A percentile compares a stretch with the other conserved stretches of the same genome.
Evolutionary conservation across 805 yeast species (phyloP).

Genomic region (Kuraishia molischiana): DNA sequence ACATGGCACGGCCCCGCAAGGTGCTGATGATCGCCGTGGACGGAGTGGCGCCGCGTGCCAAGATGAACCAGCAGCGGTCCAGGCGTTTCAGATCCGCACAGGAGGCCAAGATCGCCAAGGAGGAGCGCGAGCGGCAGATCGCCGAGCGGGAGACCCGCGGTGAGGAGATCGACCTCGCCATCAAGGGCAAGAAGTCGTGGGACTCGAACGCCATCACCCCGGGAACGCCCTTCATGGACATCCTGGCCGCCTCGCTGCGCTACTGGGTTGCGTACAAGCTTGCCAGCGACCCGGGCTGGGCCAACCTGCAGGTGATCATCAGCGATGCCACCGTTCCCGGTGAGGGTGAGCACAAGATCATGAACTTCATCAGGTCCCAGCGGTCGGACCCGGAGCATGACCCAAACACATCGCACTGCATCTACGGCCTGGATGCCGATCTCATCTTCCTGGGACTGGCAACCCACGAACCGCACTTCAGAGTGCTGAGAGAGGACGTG

Average conservation of each 20-base stretch:
- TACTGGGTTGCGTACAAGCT: constrained; percentile 92
- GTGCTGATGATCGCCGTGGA: constrained; percentile 93
- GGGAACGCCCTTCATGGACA: constrained; percentile 97
- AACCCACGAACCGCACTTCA: constrained; percentile 95
- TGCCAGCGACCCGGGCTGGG: constrained; percentile 90
- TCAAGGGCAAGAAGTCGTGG: constrained; percentile 73
- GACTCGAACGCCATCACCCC: constrained; percentile 97
- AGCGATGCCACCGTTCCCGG: constrained; percentile 98
- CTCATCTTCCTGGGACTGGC: constrained; percentile 92
- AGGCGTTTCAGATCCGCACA: constrained; percentile 88
- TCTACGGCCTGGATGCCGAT: constrained; percentile 97
- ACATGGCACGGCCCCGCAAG: constrained; percentile 93
- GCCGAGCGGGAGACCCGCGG: constrained; percentile 55
- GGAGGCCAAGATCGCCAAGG: constrained; percentile 76
- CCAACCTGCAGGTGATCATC: constrained; percentile 74
- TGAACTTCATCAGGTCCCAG: constrained; percentile 91
- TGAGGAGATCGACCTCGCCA: constrained; percentile 64
- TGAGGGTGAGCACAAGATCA: constrained; percentile 97
- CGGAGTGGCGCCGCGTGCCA: constrained; percentile 98
- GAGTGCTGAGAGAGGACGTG: constrained; percentile 91
- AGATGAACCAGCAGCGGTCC: constrained; percentile 94
- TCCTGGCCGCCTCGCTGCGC: constrained; percentile 68
- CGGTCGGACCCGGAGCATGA: constrained; percentile 78
- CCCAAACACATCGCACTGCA: constrained; percentile 93
- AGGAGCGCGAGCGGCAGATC: constrained; percentile 54